A percentile compares a stretch with the other conserved stretches of the same genome.
phyloP scores from a whole-genome alignment of 768 basidiomycete species.

The Agaricus subrufescens region DNA sequence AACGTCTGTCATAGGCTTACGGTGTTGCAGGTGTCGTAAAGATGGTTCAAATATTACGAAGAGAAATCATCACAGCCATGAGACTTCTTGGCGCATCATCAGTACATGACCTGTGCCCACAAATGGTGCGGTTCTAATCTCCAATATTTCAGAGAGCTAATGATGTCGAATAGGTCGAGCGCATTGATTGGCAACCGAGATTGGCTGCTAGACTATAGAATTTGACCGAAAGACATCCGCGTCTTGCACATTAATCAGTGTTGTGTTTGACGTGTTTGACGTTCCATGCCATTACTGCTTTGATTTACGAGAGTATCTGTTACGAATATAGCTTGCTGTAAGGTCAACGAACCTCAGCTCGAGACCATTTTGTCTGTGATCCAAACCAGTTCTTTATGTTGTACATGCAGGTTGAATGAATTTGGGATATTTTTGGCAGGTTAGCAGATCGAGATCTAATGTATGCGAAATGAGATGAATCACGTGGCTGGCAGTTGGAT shows the following conservation, averaged over 20 bases:
- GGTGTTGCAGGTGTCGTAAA: slow-evolving; percentile 68
- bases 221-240: background rate
- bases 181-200: slow-evolving; percentile 54
- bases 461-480: too few species aligned
- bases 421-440: too few species aligned
- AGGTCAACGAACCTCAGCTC: slow-evolving; percentile 23
- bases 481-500: too few species aligned
- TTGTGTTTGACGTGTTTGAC: too few species aligned
- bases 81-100: slow-evolving; percentile 64
- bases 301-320: background rate
- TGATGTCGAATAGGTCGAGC: slow-evolving; percentile 42
- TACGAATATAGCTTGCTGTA: background rate
- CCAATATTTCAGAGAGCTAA: background rate
- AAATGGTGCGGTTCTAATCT: slow-evolving; percentile 51
- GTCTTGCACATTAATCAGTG: background rate
- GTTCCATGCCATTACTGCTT: background rate
- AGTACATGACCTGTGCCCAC: slow-evolving; percentile 63
- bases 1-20: slow-evolving; percentile 51
- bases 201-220: slow-evolving; percentile 28
- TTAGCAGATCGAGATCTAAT: too few species aligned
- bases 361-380: too few species aligned
- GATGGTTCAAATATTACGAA: slow-evolving; percentile 61
- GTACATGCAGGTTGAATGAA: too few species aligned
- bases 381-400: too few species aligned
- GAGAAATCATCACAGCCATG: slow-evolving; percentile 78